phyloP scores from a whole-genome alignment of 345 rosid species.

The Laguncularia racemosa region DNA sequence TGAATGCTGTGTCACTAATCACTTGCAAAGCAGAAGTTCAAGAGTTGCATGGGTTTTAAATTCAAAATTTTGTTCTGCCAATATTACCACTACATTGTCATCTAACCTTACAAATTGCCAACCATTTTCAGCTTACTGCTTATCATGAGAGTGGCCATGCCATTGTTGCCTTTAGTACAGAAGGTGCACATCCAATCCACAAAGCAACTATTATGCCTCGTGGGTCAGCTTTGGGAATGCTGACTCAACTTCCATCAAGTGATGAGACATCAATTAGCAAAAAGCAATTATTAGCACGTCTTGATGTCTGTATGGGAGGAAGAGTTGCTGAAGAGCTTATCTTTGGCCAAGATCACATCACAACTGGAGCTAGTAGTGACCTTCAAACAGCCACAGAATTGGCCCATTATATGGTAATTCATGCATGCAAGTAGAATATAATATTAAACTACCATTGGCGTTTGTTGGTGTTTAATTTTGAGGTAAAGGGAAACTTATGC shows the following conservation, averaged over 20 bases:
- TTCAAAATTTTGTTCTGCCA: neutral
- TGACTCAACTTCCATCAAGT: constrained; percentile 89
- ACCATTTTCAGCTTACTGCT: constrained; percentile 69
- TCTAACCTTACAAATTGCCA: neutral
- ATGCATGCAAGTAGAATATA: neutral
- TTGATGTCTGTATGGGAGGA: constrained; percentile 99
- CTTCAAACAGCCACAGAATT: constrained; percentile 87
- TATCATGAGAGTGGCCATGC: constrained; percentile 99
- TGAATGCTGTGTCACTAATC: neutral
- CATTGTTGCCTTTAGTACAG: constrained; percentile 82
- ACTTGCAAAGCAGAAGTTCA: no score
- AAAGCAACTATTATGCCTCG: constrained; percentile 98
- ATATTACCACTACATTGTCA: neutral
- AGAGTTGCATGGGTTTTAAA: no score
- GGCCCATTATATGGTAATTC: constrained; percentile 82
- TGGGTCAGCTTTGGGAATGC: constrained; percentile 98
- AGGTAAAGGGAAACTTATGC: neutral
- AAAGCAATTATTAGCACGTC: constrained; percentile 90
- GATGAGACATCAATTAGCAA: constrained; percentile 97
- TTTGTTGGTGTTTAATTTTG: neutral
- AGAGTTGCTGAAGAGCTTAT: constrained; percentile 98
- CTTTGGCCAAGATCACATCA: constrained; percentile 80
- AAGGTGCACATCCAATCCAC: constrained; percentile 94
- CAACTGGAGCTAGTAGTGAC: constrained; percentile 98
- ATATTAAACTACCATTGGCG: neutral